These are phyloP conservation scores for Rasamsonia emersonii DNA, from an alignment of 2,329 filamentous ascomycete genomes.

Conservation along the genomic window DNA sequence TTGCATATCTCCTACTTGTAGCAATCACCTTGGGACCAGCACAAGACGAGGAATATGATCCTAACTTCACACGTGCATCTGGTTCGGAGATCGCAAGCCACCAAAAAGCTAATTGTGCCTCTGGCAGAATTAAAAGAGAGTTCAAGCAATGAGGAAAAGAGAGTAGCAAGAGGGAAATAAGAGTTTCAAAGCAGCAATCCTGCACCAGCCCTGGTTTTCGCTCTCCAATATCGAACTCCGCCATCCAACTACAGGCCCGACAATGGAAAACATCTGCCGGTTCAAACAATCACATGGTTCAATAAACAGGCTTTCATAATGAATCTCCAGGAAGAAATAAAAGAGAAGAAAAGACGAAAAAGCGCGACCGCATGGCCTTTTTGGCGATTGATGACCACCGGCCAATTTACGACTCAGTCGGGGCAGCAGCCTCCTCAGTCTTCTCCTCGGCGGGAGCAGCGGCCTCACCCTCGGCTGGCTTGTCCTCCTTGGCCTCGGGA, in stretches of 20 bases:
- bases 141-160: slow-evolving; percentile 5
- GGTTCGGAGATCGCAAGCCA: too few species aligned
- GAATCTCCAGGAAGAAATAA: slow-evolving; percentile 21
- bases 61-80: too few species aligned
- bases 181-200: slow-evolving; percentile 15
- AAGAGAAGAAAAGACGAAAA: too few species aligned
- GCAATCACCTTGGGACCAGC: too few species aligned
- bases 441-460: slow-evolving; percentile 33
- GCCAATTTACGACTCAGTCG: slow-evolving; percentile 5
- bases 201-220: slow-evolving; percentile 30
- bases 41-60: too few species aligned
- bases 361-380: slow-evolving; percentile 10
- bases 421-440: slow-evolving; percentile 22
- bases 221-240: slow-evolving; percentile 37
- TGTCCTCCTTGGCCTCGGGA: slow-evolving; percentile 54
- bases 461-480: slow-evolving; percentile 41
- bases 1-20: too few species aligned
- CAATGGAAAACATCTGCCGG: slow-evolving; percentile 27
- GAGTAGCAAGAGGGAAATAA: slow-evolving; percentile 5
- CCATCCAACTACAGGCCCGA: slow-evolving; percentile 26
- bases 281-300: slow-evolving; percentile 28
- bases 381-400: slow-evolving; percentile 17
- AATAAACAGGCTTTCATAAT: slow-evolving; percentile 27
- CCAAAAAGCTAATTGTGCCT: too few species aligned
- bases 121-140: slow-evolving; percentile 2